Percentiles rank a stretch among this genome's conserved stretches.
phyloP scores from a whole-genome alignment of 768 basidiomycete genomes.

The Inosperma sp. region DNA sequence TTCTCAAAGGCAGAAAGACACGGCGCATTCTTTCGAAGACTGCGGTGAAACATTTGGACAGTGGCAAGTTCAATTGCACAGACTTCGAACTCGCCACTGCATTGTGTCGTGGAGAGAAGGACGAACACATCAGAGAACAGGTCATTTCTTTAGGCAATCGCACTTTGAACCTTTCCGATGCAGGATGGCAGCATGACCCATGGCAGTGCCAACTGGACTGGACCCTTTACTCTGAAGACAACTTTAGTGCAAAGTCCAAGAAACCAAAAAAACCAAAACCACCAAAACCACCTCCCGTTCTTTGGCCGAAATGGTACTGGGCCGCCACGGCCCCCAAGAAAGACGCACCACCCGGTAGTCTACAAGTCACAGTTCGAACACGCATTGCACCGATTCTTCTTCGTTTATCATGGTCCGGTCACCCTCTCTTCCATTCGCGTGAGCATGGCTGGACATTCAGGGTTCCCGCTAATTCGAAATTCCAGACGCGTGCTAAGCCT shows the following conservation, averaged over 20 bases:
- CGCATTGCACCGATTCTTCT: constrained; percentile 82
- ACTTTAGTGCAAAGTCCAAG: constrained; percentile 19
- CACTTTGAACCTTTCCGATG: constrained; percentile 23
- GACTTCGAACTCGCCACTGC: constrained; percentile 42
- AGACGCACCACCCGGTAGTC: constrained; percentile 57
- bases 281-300: constrained; percentile 42
- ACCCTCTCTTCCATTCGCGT: constrained; percentile 80
- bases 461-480: constrained; percentile 48
- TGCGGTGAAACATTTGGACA: constrained; percentile 41
- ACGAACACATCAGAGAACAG: constrained; percentile 27
- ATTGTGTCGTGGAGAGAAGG: constrained; percentile 42
- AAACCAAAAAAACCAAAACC: constrained; percentile 28
- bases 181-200: constrained; percentile 34
- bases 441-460: constrained; percentile 92
- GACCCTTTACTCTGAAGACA: constrained; percentile 31
- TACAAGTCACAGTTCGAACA: constrained; percentile 83
- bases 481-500: constrained; percentile 41
- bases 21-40: constrained; percentile 45
- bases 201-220: constrained; percentile 71
- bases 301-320: constrained; percentile 99
- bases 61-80: constrained; percentile 37
- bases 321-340: constrained; percentile 76
- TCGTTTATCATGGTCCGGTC: constrained; percentile 80
- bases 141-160: constrained; percentile 41
- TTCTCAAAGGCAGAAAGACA: constrained; percentile 41